Percentiles rank a stretch among this genome's conserved stretches.
Conservation (phyloP, 345 rosid genomes). For the Carallia brachiata region DNA sequence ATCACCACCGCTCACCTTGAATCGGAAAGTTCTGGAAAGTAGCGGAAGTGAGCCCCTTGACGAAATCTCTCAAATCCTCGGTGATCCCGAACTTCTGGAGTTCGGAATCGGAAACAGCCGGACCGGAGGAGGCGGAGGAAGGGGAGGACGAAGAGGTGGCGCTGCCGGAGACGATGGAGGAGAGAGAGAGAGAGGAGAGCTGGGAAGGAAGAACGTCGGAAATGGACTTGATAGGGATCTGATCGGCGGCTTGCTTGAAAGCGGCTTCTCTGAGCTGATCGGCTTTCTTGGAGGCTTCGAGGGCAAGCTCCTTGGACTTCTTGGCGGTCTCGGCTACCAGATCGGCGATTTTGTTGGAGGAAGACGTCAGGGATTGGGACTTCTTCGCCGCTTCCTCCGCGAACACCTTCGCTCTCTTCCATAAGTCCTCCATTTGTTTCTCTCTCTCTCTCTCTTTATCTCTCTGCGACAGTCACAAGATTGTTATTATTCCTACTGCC, state of each 20-base stretch:
- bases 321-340: constrained; percentile 85
- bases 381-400: constrained; percentile 89
- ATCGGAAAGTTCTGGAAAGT: constrained; percentile 83
- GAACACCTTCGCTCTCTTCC: constrained; percentile 78
- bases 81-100: constrained; percentile 72
- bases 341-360: constrained; percentile 59
- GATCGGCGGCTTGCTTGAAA: constrained; percentile 89
- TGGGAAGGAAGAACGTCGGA: constrained; percentile 70
- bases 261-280: constrained; percentile 69
- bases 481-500: no score
- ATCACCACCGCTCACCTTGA: constrained; percentile 40
- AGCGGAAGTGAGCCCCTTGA: constrained; percentile 66
- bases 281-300: constrained; percentile 86
- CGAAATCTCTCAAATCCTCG: constrained; percentile 78
- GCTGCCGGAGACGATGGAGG: constrained; percentile 17
- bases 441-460: background rate
- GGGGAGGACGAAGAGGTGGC: background rate
- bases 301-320: constrained; percentile 83
- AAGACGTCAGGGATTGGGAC: constrained; percentile 56
- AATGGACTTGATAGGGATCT: constrained; percentile 74
- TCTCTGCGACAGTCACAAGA: no score
- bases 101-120: constrained; percentile 45
- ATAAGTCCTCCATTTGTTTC: constrained; percentile 65
- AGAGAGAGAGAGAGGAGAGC: constrained; percentile 39
- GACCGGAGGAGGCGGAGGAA: constrained; percentile 33